Conservation (phyloP, 345 rosid species). For the Aegle marmelos region DNA sequence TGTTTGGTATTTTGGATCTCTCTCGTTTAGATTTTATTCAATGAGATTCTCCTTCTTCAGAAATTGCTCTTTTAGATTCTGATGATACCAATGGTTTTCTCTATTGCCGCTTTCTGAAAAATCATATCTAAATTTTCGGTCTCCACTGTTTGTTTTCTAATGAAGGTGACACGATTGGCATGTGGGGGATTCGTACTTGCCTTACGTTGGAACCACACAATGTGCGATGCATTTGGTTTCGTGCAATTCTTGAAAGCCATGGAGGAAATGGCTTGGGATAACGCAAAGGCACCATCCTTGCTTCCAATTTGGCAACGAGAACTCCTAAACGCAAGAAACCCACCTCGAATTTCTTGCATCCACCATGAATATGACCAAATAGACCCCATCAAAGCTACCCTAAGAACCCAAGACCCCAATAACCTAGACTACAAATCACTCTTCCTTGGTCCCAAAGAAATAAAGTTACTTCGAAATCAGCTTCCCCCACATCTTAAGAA, state of each 20-base stretch:
- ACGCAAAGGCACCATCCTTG: neutral
- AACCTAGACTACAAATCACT: neutral
- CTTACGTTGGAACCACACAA: conserved; percentile 6
- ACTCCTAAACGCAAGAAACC: neutral
- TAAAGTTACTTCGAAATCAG: neutral
- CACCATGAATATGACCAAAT: conserved; percentile 10
- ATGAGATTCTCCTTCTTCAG: too few relatives aligned
- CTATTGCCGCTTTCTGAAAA: neutral
- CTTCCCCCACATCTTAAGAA: neutral
- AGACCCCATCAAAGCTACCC: neutral
- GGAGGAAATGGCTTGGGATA: conserved; percentile 8
- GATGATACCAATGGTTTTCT: neutral
- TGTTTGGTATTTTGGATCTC: too few relatives aligned
- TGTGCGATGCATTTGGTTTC: conserved; percentile 9
- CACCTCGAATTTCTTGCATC: neutral
- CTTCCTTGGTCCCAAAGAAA: conserved; percentile 14
- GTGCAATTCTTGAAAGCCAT: neutral
- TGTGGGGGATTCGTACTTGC: conserved; percentile 19
- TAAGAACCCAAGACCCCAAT: neutral
- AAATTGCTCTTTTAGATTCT: too few relatives aligned
- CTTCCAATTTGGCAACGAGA: conserved; percentile 16
- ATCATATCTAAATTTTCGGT: neutral
- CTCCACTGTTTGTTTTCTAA: neutral
- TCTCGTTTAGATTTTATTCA: too few relatives aligned
- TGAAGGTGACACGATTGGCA: conserved; percentile 10